phyloP scores from a whole-genome alignment of 306 rosid genomes.

The Trifolium repens region DNA sequence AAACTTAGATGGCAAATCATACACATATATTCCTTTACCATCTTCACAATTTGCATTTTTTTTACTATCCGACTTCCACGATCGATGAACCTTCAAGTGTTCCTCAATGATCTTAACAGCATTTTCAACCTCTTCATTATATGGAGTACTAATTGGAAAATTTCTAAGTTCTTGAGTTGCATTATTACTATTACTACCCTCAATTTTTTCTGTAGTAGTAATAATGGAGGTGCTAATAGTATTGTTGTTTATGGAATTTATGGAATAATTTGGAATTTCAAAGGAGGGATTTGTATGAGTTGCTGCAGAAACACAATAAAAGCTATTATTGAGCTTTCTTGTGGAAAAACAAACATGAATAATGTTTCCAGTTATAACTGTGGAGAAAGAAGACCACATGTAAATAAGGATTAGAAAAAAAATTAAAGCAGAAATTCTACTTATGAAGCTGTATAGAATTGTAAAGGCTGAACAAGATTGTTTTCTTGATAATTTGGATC shows the following conservation, averaged over 20 bases:
- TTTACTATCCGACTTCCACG: slow-evolving; percentile 56
- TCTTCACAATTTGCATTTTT: slow-evolving; percentile 51
- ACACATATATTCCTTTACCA: slow-evolving; percentile 65
- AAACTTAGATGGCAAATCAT: slow-evolving; percentile 77
- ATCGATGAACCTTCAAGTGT: slow-evolving; percentile 60
- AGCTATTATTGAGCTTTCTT: slow-evolving; percentile 62
- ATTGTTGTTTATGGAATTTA: slow-evolving; percentile 32
- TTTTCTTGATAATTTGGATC: slow-evolving; percentile 51
- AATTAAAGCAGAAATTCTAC: slow-evolving; percentile 51
- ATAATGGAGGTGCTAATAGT: not conserved
- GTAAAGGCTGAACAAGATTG: slow-evolving; percentile 33
- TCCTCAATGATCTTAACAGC: slow-evolving; percentile 61
- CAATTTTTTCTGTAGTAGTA: slow-evolving; percentile 11
- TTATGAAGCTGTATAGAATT: slow-evolving; percentile 41
- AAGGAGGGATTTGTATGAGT: slow-evolving; percentile 61
- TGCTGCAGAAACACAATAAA: slow-evolving; percentile 75
- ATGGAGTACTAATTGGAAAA: slow-evolving; percentile 16
- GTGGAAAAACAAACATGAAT: slow-evolving; percentile 74
- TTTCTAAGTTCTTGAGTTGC: not conserved
- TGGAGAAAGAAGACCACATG: slow-evolving; percentile 67
- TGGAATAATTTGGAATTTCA: slow-evolving; percentile 50
- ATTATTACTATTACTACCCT: slow-evolving; percentile 21
- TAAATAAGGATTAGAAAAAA: slow-evolving; percentile 60
- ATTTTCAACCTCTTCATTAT: slow-evolving; percentile 47
- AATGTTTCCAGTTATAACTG: slow-evolving; percentile 65